A percentile compares a stretch with the other conserved stretches of the same genome.
Evolutionary conservation across 2,329 filamentous ascomycete genomes (phyloP).

Genomic region (Pseudocercospora musae): DNA sequence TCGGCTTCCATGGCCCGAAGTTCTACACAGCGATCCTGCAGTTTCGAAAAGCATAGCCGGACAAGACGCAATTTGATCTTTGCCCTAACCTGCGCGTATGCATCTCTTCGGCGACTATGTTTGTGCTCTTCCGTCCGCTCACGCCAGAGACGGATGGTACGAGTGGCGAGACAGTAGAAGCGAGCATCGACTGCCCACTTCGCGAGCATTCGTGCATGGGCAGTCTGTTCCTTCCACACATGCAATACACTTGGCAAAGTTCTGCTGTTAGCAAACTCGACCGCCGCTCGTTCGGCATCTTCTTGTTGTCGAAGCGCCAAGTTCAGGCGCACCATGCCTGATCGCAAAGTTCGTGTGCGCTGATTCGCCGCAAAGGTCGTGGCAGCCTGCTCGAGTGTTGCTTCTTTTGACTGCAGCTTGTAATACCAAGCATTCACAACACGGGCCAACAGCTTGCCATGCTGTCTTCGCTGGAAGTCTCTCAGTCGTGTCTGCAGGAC

Average conservation of each 20-base stretch:
- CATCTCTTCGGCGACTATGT: constrained; percentile 53
- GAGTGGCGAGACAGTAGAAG: constrained; percentile 55
- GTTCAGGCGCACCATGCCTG: constrained; percentile 31
- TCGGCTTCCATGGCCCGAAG: constrained; percentile 40
- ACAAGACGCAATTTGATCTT: constrained; percentile 55
- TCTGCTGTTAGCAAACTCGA: constrained; percentile 42
- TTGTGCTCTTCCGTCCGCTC: constrained; percentile 49
- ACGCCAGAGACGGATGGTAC: constrained; percentile 51
- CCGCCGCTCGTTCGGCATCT: constrained; percentile 37
- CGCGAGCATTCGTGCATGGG: constrained; percentile 48
- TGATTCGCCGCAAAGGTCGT: constrained; percentile 28
- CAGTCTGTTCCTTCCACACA: constrained; percentile 36
- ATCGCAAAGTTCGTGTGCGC: constrained; percentile 27
- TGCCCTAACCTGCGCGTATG: constrained; percentile 54
- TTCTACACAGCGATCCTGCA: constrained; percentile 37
- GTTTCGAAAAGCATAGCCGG: constrained; percentile 39
- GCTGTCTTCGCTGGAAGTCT: constrained; percentile 39
- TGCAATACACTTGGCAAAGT: constrained; percentile 39
- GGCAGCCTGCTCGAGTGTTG: constrained; percentile 19
- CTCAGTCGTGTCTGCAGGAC: constrained; percentile 49
- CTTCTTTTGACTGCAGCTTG: constrained; percentile 11
- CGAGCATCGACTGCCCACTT: constrained; percentile 54
- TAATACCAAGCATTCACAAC: constrained; percentile 21
- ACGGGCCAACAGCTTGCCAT: constrained; percentile 24
- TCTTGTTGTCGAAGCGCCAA: constrained; percentile 31